Base-by-base conservation (phyloP, 2,329 filamentous ascomycete species). In the Fusarium fujikuroi region DNA sequence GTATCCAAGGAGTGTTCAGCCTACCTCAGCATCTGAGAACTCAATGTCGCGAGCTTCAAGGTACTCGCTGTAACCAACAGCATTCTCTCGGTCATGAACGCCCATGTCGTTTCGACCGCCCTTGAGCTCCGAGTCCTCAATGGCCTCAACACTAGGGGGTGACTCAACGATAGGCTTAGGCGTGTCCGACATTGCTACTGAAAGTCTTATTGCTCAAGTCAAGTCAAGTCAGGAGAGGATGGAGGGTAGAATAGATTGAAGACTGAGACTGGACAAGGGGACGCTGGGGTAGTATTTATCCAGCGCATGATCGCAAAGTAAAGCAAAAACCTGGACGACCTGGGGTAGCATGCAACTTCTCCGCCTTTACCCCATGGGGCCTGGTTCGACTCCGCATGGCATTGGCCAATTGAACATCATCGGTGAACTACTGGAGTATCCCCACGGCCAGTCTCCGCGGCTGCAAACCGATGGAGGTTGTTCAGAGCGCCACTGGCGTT, bases 281-380 rank as follows among this genome's bases (percentile, higher is more conserved):
- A 40, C 47, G 15, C 9, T 57, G 25, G 50, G 37, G 14, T 39
- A 14, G 34, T 63, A 63, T 60, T 40, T 63, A 63, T 60, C 7
- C 16, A 36, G 12, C n/a, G 2, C 28, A 18, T 9, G 14, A 12
- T 36, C 30, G 5, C 19, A 5, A 10, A 46, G 18, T 14, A 7
- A 30, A 16, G 9, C 18, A 25, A 11, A 21, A 39, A 28, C 39
- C 4, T 6, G 14, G 32, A 42, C 10, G n/a, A n/a, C 39, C 57
- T 52, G 57, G 57, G 44, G 57, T 60, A 60, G 34, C 43, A 25
- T 30, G 14, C 30, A n/a, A 19, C 10, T 30, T 30, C 57, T 60
- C 43, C 34, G 36, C 57, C 43, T 50, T 40, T 40, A 60, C 60
- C 60, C 60, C 60, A 59, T 32, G 60, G 60, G 60, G 60, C 47